phyloP scores from a whole-genome alignment of 2,329 filamentous ascomycete species.

The Aureobasidium sp. region DNA sequence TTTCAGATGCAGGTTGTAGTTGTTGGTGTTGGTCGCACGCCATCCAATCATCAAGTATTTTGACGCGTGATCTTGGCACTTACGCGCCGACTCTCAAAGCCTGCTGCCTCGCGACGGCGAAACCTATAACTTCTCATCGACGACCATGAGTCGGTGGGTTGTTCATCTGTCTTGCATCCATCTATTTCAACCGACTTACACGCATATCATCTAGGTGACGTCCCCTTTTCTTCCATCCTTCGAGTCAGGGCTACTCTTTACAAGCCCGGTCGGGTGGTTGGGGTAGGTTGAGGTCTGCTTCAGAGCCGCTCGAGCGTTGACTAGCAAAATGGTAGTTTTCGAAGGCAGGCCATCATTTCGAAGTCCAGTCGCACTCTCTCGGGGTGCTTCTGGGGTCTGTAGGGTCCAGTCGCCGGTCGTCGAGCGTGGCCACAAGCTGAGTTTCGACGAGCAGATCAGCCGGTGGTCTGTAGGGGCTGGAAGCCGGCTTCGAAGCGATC shows the following conservation, averaged over 20 bases:
- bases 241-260: background rate
- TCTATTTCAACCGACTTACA: background rate
- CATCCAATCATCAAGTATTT: background rate
- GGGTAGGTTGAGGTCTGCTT: background rate
- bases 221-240: background rate
- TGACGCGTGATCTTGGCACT: constrained; percentile 3
- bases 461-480: too few relatives aligned
- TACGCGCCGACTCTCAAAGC: background rate
- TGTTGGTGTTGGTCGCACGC: background rate
- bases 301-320: background rate
- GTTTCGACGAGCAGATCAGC: too few relatives aligned
- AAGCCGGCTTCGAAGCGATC: background rate
- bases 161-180: background rate
- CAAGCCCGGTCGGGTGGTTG: constrained; percentile 1
- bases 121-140: background rate
- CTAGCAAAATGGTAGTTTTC: background rate
- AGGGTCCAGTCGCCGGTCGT: too few relatives aligned
- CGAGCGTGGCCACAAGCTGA: too few relatives aligned
- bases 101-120: background rate
- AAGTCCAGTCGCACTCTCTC: background rate
- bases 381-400: too few relatives aligned
- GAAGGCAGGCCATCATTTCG: background rate
- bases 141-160: background rate
- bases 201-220: background rate
- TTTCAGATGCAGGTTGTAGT: background rate